Evolutionary conservation across 495 filamentous ascomycete species (phyloP).

Genomic region (Trichoderma gamsii): DNA sequence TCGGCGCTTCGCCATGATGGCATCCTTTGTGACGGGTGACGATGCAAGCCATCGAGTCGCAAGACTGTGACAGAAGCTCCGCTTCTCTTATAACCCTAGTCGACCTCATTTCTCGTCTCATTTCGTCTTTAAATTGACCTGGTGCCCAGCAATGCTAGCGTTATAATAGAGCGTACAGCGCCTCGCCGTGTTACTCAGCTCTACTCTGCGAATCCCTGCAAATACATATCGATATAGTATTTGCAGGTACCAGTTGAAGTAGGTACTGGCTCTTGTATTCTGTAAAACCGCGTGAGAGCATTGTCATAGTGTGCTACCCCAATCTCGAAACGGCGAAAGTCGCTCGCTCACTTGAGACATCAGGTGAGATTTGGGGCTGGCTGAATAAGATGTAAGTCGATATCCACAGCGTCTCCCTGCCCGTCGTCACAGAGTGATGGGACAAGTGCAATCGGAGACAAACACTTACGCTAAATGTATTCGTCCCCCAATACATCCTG

Average conservation of each 20-base stretch:
- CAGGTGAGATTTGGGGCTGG: no score
- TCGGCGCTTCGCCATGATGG: conserved; percentile 1
- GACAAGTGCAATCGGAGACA: not conserved
- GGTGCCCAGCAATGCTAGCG: not conserved
- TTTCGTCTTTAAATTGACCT: conserved; percentile 5
- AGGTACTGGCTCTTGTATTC: no score
- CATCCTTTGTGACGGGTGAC: not conserved
- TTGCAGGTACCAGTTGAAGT: not conserved
- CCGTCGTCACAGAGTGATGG: not conserved
- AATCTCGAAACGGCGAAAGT: no score
- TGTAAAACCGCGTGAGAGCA: no score
- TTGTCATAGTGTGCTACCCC: no score
- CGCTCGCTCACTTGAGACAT: no score
- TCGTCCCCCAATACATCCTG: not conserved
- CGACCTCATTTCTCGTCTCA: conserved; percentile 9
- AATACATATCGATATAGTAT: not conserved
- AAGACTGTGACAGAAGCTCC: not conserved
- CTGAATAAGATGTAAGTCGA: not conserved
- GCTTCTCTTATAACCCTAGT: not conserved
- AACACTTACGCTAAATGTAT: not conserved
- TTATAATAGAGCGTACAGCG: no score
- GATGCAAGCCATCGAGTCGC: conserved; percentile 11
- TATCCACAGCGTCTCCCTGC: not conserved
- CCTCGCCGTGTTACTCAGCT: not conserved
- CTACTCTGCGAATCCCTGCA: no score